These are phyloP conservation scores for Trichophyton simii DNA, from an alignment of 2,329 filamentous ascomycete species.

Conservation along the genomic window DNA sequence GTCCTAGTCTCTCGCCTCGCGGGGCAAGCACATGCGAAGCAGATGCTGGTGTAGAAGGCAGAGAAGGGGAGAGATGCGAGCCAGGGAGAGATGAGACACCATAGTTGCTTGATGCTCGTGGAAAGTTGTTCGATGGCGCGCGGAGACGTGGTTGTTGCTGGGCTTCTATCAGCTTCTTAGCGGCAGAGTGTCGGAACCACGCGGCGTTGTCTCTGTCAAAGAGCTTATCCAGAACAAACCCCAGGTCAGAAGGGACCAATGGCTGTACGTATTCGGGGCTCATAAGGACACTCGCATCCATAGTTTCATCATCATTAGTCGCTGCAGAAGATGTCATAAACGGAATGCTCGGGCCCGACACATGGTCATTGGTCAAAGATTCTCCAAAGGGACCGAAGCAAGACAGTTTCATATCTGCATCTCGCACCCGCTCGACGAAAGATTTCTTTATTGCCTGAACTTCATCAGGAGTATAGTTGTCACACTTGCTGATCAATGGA, in stretches of 20 bases:
- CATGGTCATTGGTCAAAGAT: conserved; percentile 15
- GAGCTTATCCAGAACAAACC: conserved; percentile 54
- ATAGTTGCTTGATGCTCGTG: conserved; percentile 12
- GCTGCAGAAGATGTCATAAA: conserved; percentile 68
- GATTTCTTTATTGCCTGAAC: conserved; percentile 47
- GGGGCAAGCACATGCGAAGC: conserved; percentile 21
- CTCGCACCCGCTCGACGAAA: conserved; percentile 23
- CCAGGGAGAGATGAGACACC: conserved; percentile 23
- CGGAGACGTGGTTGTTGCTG: conserved; percentile 31
- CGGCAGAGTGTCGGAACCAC: conserved; percentile 70
- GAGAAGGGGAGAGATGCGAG: conserved; percentile 17
- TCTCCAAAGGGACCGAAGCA: conserved; percentile 43
- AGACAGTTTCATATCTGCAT: conserved; percentile 51
- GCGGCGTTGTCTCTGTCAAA: conserved; percentile 68
- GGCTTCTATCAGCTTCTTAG: conserved; percentile 69
- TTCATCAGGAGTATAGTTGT: conserved; percentile 50
- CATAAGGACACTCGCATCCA: conserved; percentile 92
- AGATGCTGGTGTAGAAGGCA: conserved; percentile 11
- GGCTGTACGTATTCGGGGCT: conserved; percentile 79
- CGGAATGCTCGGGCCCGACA: conserved; percentile 33
- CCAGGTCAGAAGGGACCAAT: conserved; percentile 62
- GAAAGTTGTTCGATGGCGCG: conserved; percentile 8
- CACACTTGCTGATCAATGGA: conserved; percentile 65
- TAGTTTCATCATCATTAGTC: conserved; percentile 60
- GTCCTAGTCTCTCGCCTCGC: conserved; percentile 14